Base-by-base conservation (phyloP, 1,139 yeast species). In the Magnusiomyces ingens region DNA sequence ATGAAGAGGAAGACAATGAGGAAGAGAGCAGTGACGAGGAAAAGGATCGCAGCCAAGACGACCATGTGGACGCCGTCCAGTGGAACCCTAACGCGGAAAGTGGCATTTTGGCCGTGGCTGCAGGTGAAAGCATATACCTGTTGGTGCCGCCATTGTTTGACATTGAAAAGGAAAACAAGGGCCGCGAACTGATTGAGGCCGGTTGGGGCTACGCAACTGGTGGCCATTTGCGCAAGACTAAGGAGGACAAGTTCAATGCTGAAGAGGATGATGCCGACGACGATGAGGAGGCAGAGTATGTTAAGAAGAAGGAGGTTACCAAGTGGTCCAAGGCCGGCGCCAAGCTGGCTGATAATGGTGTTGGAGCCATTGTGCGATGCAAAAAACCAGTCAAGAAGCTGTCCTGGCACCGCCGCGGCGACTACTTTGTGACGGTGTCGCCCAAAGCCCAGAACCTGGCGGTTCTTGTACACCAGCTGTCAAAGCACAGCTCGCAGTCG, bases 341-440 rank as follows among this genome's bases (percentile, higher is more conserved):
- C 52, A 79, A 79, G 58, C 84, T 84, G 62, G 75, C 79, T 46
- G 72, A 71, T 49, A 76, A 79, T 59, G 96, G 95, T 51, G 82
- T 91, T 44, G 79, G 88, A 12, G 85, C 89, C 10, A 83, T 88
- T 35, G 81, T 93, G 57, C 71, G 79, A 15, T 75, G 83, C 60
- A 78, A 84, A 58, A 86, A 84, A 68, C 77, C 88, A 0, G 80
- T 93, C 60, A 90, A 89, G 72, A 85, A 84, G 66, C 64, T 93
- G 17, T 80, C 95, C 60, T 93, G 99, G 99, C 99, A 93, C 70
- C 80, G 97, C 69, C 85, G 87, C 66, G 99, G 99, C 66, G 99
- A 93, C 73, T 93, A 93, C 68, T 88, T 94, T 63, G 96, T 93
- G 59, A 84, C 95, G 2, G 95, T 89, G 21, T 83, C 96, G 12